Percentiles rank a stretch among this genome's conserved stretches.
These are phyloP conservation scores for barley (Hordeum vulgare) DNA, from an alignment of 176 grass and related monocot species.

Conservation along the genomic window DNA sequence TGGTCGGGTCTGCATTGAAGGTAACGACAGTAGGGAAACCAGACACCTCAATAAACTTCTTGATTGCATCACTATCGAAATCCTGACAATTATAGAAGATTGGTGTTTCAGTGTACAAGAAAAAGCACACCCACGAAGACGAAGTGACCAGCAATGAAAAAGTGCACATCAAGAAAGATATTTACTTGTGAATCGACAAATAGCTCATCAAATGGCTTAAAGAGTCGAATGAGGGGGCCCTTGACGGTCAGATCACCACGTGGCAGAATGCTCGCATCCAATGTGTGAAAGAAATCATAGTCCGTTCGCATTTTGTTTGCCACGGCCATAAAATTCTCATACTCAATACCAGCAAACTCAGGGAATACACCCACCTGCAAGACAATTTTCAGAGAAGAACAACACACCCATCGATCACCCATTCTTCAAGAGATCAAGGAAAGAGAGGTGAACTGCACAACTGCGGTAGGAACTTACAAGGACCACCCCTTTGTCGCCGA, in stretches of 20 bases:
- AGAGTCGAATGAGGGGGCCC: constrained; percentile 63
- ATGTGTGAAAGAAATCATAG: constrained; percentile 81
- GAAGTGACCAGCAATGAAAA: neutral
- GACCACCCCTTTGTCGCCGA: constrained; percentile 47
- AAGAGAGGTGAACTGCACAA: neutral
- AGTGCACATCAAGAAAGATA: neutral
- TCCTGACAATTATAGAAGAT: constrained; percentile 36
- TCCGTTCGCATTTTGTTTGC: constrained; percentile 60
- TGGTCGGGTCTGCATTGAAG: constrained; percentile 49
- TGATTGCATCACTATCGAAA: constrained; percentile 56
- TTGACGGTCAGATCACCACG: constrained; percentile 43
- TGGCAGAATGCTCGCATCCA: constrained; percentile 53
- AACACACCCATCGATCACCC: neutral
- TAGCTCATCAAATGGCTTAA: constrained; percentile 94
- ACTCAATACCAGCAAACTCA: constrained; percentile 61
- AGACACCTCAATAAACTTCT: constrained; percentile 71
- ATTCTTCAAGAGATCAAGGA: neutral
- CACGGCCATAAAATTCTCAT: constrained; percentile 61
- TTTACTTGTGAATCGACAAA: constrained; percentile 74
- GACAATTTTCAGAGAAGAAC: neutral
- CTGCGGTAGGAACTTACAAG: constrained; percentile 50
- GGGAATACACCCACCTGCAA: constrained; percentile 77
- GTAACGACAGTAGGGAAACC: constrained; percentile 64
- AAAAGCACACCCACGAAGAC: neutral
- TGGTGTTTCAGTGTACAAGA: neutral